Evolutionary conservation across 108 stramenopile species (phyloP), one percentile per base, ranked within the genome.

Genomic region (Nitzschia sp.): DNA sequence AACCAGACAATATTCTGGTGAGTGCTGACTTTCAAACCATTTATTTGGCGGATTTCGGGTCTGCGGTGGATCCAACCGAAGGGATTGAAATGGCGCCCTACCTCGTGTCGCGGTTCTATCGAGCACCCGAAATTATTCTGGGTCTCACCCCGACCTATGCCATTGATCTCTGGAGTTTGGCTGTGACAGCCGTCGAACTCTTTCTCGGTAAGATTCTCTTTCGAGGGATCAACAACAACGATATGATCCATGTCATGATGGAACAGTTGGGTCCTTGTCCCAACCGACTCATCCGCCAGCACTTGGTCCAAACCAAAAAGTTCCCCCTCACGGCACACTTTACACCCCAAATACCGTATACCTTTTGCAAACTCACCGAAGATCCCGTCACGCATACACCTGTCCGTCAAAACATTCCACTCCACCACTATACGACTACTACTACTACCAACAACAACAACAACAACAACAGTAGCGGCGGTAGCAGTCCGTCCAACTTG

Each of bases 1-100:
- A 99, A 67, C 97, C 96, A 10, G 98, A 99, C 80, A 99, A 99
- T 70, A 98, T 99, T 39, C 73, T 99, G 0, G 96, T 97, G 25
- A 83, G 71, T 41, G 88, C 75, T 41, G 93, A 96, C 65, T 93
- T 95, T 67, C 75, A 79, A 6, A 78, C 69, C 5, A 79, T 96
- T 17, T 92, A 96, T 62, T 57, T 99, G 8, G 91, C 91, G 21
- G 99, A 99, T 76, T 97, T 99, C 70, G 98, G 95, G 3, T 77
- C 75, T 22, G 98, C 98, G n/a, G 90, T 98, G 44, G 89, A 87
- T 46, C 92, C 82, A 0, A 42, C 17, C 24, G 63, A 52, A 0
- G 39, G 53, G 20, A 38, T 51, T 11, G 44, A 75, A 55, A 90
- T 95, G 3, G 96, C 99, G 10, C 97, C 97, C 11, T 98, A 98